These are phyloP conservation scores for Fraxinus nigra DNA, from an alignment of 305 asterid species.

Conservation along the genomic window DNA sequence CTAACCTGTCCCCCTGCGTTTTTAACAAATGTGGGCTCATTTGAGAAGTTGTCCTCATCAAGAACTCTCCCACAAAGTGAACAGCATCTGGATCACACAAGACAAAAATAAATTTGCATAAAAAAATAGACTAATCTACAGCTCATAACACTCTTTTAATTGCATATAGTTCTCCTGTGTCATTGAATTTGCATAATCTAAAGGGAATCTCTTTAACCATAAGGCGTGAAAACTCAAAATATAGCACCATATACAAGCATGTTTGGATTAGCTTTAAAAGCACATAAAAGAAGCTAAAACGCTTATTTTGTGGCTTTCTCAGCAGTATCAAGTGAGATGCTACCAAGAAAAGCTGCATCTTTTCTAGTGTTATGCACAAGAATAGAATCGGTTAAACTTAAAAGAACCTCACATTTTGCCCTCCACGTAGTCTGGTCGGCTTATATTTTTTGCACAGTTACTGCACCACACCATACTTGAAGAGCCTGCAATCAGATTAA, in stretches of 20 bases:
- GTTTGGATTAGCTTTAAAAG: neutral
- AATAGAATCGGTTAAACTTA: conserved; percentile 2
- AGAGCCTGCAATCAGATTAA: conserved; percentile 17
- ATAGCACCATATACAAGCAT: neutral
- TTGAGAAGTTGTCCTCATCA: conserved; percentile 44
- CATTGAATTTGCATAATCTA: neutral
- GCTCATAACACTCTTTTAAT: neutral
- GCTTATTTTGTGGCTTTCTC: neutral
- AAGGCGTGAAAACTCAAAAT: neutral
- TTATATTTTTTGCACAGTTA: conserved; percentile 35
- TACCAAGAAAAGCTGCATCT: neutral
- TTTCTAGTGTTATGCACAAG: neutral
- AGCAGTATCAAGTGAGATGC: no score
- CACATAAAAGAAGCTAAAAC: neutral
- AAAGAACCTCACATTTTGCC: conserved; percentile 40
- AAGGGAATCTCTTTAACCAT: neutral
- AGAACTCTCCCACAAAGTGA: conserved; percentile 58
- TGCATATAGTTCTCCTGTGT: neutral
- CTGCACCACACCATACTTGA: conserved; percentile 39
- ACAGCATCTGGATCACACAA: conserved; percentile 51
- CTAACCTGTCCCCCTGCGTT: conserved; percentile 60
- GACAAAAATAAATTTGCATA: neutral
- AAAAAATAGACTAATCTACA: neutral
- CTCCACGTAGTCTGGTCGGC: conserved; percentile 30
- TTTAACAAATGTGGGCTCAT: conserved; percentile 58